Base-by-base conservation (phyloP, 192 early-diverging fungal genomes). In the Coemansia sp. region DNA sequence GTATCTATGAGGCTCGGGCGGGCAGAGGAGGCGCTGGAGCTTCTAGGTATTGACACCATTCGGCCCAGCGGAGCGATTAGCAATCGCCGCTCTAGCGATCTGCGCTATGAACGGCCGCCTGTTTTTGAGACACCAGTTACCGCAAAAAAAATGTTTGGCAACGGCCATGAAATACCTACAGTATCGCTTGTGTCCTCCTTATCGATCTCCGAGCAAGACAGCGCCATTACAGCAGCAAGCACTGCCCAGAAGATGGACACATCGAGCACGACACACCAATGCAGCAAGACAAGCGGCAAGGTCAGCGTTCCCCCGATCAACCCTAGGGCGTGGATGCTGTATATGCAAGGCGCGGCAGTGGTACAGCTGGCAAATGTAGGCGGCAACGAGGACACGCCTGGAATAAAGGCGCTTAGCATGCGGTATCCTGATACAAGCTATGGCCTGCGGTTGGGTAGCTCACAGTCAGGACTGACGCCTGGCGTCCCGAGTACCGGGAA, bases 271-370 rank as follows among this genome's bases (percentile, higher is more conserved):
- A 10, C 57, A 14, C 57, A n/a, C 7, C 35, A 33, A 16, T 14
- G 24, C 51, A 26, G 23, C 51, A 6, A 15, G 26, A 26, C 51
- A 53, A 30, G 51, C 24, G 6, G 51, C 10, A 53, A 55, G 15
- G 33, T 34, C 30, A 5, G 24, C 30, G 62, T 63, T 12, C 62
- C 30, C 34, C 72, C 80, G 34, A 60, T 83, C 26, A 69, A 77
- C 43, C 69, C 69, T 3, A 41, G 58, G 21, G 72, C 81, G 5
- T 77, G 69, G 62, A 72, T 72, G 72, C 56, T 83, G 35, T 83
- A 83, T 35, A 83, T 83, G 81, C 81, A 83, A 46, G 81, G 81
- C 18, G 81, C 81, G 20, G 75, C 76, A 5, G 81, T 72, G 5
- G 39, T 83, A 2, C 81, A 83, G 59, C 64, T 83, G 15, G 68